Conservation (phyloP, 148 eudicot genomes). For the Rhododendron kiyosumense region DNA sequence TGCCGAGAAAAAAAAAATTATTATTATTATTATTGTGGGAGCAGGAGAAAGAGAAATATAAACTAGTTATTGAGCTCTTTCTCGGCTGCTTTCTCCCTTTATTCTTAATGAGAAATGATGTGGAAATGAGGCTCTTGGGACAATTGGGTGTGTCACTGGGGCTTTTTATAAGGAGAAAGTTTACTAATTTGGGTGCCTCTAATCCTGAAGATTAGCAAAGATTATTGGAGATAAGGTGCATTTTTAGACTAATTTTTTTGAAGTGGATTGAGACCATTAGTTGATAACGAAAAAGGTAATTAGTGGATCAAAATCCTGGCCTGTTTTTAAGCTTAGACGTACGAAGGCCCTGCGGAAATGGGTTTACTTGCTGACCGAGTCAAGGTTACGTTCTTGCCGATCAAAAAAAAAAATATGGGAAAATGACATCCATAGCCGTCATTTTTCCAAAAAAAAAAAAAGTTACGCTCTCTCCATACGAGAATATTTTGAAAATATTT, state of each 20-base stretch:
- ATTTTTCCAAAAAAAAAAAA: too few relatives aligned
- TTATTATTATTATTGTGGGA: background rate
- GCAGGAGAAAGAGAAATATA: background rate
- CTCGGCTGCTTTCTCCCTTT: slow-evolving; percentile 1
- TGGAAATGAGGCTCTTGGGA: background rate
- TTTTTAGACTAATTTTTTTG: background rate
- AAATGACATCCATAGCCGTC: too few relatives aligned
- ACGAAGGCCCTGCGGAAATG: background rate
- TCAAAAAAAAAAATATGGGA: too few relatives aligned
- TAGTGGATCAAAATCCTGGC: background rate
- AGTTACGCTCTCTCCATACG: background rate
- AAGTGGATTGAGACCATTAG: background rate
- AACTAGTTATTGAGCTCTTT: background rate
- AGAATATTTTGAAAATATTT: background rate
- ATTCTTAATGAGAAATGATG: background rate
- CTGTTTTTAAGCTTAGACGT: background rate
- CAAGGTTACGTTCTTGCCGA: background rate
- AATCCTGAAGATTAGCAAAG: background rate
- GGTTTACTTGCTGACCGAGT: background rate
- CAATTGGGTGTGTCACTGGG: background rate
- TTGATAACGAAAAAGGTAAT: background rate
- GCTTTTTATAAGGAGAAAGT: background rate
- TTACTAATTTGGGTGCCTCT: background rate
- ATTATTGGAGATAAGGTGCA: background rate
- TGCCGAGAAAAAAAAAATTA: too few relatives aligned